phyloP scores from a whole-genome alignment of 2,329 filamentous ascomycete genomes.

The Neonectria hederae region DNA sequence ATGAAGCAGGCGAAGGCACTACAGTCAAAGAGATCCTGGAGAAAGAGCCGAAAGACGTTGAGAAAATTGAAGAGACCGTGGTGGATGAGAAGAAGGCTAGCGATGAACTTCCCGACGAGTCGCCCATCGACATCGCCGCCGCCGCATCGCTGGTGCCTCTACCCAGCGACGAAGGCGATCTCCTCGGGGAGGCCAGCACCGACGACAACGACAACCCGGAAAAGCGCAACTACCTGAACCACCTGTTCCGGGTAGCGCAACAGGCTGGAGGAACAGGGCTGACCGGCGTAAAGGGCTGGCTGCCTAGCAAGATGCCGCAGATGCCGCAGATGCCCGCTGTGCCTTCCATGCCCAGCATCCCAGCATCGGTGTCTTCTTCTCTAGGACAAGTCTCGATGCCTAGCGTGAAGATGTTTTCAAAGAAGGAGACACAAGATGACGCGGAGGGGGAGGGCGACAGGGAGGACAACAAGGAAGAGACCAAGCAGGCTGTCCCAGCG shows the following conservation, averaged over 20 bases:
- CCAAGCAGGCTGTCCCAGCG: background rate
- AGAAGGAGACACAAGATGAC: slow-evolving; percentile 28
- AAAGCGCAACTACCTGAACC: slow-evolving; percentile 57
- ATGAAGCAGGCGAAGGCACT: slow-evolving; percentile 46
- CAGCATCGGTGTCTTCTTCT: slow-evolving; percentile 42
- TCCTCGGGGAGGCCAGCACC: slow-evolving; percentile 43
- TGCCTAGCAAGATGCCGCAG: slow-evolving; percentile 53
- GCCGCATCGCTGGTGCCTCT: slow-evolving; percentile 61
- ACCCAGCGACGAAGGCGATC: slow-evolving; percentile 52
- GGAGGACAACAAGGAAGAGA: background rate
- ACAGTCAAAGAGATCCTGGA: slow-evolving; percentile 39
- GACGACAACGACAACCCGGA: slow-evolving; percentile 49
- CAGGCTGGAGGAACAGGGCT: slow-evolving; percentile 57
- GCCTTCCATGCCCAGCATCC: slow-evolving; percentile 41
- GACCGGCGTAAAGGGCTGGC: slow-evolving; percentile 52
- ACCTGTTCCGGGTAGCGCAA: slow-evolving; percentile 60
- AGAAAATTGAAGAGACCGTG: slow-evolving; percentile 19
- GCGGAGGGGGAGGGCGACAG: slow-evolving; percentile 13
- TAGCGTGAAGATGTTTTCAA: slow-evolving; percentile 44
- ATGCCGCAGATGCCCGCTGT: slow-evolving; percentile 49
- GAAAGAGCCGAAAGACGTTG: slow-evolving; percentile 28
- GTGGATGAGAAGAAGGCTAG: slow-evolving; percentile 19
- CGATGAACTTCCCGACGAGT: slow-evolving; percentile 43
- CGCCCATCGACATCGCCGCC: slow-evolving; percentile 63
- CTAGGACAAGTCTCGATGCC: slow-evolving; percentile 35